Evolutionary conservation across 306 rosid species (phyloP).

Genomic region (Sophora flavescens): DNA sequence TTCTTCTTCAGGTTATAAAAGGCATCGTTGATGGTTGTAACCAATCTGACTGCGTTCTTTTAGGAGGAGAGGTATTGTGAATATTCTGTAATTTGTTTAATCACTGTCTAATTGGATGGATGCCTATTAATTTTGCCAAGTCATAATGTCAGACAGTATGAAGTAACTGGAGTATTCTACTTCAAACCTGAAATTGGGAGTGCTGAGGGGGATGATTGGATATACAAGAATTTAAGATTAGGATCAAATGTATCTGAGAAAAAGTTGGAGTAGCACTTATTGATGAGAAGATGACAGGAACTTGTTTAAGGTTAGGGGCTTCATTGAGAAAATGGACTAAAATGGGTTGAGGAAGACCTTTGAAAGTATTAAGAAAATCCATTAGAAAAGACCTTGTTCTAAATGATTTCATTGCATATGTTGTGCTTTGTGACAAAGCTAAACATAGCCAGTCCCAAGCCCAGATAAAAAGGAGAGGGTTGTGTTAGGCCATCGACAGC

Average conservation of each 20-base stretch:
- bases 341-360: background rate
- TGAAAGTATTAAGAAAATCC: conserved; percentile 4
- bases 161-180: background rate
- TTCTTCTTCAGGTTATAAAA: conserved; percentile 70
- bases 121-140: conserved; percentile 2
- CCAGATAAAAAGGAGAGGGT: too few relatives aligned
- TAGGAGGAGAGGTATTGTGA: conserved; percentile 92
- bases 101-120: conserved; percentile 7
- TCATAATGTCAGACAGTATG: background rate
- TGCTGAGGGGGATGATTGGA: background rate
- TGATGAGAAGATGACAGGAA: background rate
- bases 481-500: too few relatives aligned
- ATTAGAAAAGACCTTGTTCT: background rate
- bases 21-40: conserved; percentile 93
- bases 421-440: too few relatives aligned
- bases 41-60: conserved; percentile 85
- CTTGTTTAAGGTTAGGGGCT: conserved; percentile 3
- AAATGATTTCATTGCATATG: background rate
- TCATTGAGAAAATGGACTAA: background rate
- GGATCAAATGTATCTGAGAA: background rate
- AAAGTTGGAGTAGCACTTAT: background rate
- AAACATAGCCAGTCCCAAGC: too few relatives aligned
- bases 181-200: background rate
- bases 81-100: background rate
- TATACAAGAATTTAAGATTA: background rate